A percentile compares a stretch with the other conserved stretches of the same genome.
phyloP scores from a whole-genome alignment of 2,329 filamentous ascomycete genomes.

The Neophaeococcomyces aloes region DNA sequence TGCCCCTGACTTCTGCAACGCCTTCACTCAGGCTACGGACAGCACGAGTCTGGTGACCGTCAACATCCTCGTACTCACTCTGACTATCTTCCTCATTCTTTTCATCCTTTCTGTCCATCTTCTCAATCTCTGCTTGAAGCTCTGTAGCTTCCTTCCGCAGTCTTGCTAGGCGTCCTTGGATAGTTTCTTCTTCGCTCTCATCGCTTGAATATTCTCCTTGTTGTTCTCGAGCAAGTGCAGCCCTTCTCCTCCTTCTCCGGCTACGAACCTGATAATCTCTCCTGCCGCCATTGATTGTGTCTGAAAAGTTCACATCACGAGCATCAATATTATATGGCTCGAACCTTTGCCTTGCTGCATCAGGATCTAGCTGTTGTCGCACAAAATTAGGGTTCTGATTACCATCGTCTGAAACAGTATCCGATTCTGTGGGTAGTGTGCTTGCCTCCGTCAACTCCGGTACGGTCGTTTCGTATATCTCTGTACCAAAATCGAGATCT shows the following conservation, averaged over 20 bases:
- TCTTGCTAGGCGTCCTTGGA: conserved; percentile 70
- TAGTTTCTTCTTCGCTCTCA: conserved; percentile 66
- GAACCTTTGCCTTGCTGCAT: conserved; percentile 72
- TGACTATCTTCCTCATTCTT: conserved; percentile 42
- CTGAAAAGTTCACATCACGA: conserved; percentile 74
- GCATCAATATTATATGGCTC: conserved; percentile 65
- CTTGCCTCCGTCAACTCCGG: conserved; percentile 73
- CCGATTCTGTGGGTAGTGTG: conserved; percentile 47
- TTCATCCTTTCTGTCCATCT: conserved; percentile 38
- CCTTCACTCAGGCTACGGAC: conserved; percentile 40
- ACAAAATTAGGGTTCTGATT: conserved; percentile 57
- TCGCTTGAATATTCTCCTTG: conserved; percentile 42
- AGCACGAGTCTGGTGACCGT: conserved; percentile 27
- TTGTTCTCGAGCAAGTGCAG: conserved; percentile 34
- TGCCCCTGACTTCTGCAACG: conserved; percentile 58
- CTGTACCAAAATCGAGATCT: conserved; percentile 77
- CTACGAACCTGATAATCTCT: conserved; percentile 72
- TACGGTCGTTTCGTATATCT: conserved; percentile 74
- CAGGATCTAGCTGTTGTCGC: conserved; percentile 62
- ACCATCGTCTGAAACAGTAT: conserved; percentile 43
- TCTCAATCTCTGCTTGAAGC: conserved; percentile 44
- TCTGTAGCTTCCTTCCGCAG: conserved; percentile 74
- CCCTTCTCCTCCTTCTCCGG: conserved; percentile 43
- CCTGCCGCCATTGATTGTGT: conserved; percentile 70
- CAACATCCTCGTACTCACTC: conserved; percentile 27